phyloP scores from a whole-genome alignment of 2,329 filamentous ascomycete species.

The Talaromyces sp. region DNA sequence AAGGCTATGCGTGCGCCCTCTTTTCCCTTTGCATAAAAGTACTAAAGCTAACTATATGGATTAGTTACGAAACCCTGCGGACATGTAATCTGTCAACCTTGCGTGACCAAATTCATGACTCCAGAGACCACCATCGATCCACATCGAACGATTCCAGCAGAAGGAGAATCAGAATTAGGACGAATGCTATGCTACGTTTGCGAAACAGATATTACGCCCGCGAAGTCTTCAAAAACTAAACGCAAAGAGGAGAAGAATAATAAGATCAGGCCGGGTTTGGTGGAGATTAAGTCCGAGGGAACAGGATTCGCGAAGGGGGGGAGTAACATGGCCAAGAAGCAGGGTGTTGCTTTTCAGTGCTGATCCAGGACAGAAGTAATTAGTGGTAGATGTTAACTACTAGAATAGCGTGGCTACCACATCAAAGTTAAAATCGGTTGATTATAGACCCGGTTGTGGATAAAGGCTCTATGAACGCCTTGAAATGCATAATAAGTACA shows the following conservation, averaged over 20 bases:
- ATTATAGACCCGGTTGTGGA: background rate
- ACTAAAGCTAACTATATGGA: background rate
- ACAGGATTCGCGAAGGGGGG: constrained; percentile 92
- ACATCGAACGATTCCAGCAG: constrained; percentile 49
- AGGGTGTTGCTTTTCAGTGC: constrained; percentile 78
- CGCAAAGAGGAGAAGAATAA: constrained; percentile 38
- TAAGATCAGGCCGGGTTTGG: constrained; percentile 66
- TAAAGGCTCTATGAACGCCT: constrained; percentile 11
- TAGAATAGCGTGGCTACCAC: no score
- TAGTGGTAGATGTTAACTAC: no score
- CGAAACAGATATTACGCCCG: constrained; percentile 66
- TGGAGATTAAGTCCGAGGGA: constrained; percentile 78
- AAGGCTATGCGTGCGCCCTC: constrained; percentile 62
- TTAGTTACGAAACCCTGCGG: constrained; percentile 78
- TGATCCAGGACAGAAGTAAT: constrained; percentile 32
- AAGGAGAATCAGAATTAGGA: constrained; percentile 35
- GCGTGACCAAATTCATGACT: constrained; percentile 77
- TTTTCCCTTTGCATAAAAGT: background rate
- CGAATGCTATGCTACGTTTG: constrained; percentile 78
- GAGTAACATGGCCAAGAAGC: constrained; percentile 73
- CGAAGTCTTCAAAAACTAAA: constrained; percentile 8
- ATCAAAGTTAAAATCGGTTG: background rate
- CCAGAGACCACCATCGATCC: constrained; percentile 55
- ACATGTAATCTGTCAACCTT: constrained; percentile 83
- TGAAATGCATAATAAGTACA: constrained; percentile 6